These are phyloP conservation scores for Nicotiana paniculata DNA, from an alignment of 257 asterid species.

Conservation along the genomic window DNA sequence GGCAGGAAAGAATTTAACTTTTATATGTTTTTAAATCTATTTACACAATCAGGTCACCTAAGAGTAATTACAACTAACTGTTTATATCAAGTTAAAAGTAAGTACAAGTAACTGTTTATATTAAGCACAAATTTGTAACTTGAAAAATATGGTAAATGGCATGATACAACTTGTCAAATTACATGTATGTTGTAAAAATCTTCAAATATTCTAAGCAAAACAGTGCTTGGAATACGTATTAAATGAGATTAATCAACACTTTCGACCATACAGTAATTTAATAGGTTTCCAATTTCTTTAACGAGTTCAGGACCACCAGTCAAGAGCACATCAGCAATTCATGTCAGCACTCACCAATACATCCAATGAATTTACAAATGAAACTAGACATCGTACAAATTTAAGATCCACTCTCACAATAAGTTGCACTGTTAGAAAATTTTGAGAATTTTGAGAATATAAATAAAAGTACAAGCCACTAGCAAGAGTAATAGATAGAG, in stretches of 20 bases:
- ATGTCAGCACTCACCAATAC: not conserved
- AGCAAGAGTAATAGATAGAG: not conserved
- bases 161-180: not conserved
- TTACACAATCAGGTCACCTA: not conserved
- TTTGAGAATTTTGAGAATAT: not conserved
- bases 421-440: not conserved
- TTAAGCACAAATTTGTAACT: not conserved
- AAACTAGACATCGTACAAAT: not conserved
- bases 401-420: not conserved
- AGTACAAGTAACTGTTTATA: not conserved
- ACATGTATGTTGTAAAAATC: not conserved
- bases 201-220: not conserved
- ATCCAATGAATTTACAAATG: not conserved
- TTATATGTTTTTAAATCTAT: not conserved
- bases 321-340: not conserved
- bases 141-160: not conserved
- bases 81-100: not conserved
- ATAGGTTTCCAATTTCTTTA: not conserved
- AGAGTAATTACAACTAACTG: not conserved
- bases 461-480: not conserved
- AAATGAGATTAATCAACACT: not conserved
- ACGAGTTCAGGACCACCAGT: not conserved
- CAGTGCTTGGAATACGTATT: not conserved
- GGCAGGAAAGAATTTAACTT: not conserved
- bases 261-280: not conserved